These are phyloP conservation scores for Starmerella geochares DNA, from an alignment of 805 yeast species.

Conservation along the genomic window DNA sequence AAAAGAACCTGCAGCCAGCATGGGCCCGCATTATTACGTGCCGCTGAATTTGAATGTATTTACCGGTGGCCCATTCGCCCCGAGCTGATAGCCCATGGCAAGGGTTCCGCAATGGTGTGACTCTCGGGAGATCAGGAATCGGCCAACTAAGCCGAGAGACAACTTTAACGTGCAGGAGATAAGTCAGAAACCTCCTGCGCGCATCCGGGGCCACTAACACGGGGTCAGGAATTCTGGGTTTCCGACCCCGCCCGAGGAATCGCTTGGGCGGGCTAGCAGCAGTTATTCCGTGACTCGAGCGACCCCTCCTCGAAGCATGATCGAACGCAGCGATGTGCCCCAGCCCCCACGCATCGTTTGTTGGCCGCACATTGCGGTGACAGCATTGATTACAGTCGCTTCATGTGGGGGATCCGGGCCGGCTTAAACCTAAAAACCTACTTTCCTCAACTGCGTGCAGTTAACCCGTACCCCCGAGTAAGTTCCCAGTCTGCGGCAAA, in stretches of 20 bases:
- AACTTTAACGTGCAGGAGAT: neutral
- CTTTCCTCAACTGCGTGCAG: neutral
- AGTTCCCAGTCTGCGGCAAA: neutral
- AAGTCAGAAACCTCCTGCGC: neutral
- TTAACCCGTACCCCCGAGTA: constrained; percentile 1
- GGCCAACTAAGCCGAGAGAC: neutral
- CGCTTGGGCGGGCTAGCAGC: too few species aligned
- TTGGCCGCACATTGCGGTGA: neutral
- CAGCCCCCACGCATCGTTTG: neutral
- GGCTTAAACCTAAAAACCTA: neutral
- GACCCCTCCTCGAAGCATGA: too few species aligned
- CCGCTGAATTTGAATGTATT: neutral
- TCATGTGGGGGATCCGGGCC: neutral
- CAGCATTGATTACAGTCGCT: neutral
- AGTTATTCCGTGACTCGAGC: too few species aligned
- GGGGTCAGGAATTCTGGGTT: neutral
- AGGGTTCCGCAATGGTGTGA: constrained; percentile 4
- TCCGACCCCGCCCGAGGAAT: neutral
- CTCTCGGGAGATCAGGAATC: constrained; percentile 2
- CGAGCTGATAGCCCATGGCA: constrained; percentile 5
- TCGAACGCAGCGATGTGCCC: neutral
- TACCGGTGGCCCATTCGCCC: neutral
- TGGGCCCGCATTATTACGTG: too few species aligned
- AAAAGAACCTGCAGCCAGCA: too few species aligned
- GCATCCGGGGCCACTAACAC: neutral